Percentiles rank a stretch among this genome's conserved stretches.
Conservation (phyloP, 2,329 filamentous ascomycete species). For the Cordyceps militaris region DNA sequence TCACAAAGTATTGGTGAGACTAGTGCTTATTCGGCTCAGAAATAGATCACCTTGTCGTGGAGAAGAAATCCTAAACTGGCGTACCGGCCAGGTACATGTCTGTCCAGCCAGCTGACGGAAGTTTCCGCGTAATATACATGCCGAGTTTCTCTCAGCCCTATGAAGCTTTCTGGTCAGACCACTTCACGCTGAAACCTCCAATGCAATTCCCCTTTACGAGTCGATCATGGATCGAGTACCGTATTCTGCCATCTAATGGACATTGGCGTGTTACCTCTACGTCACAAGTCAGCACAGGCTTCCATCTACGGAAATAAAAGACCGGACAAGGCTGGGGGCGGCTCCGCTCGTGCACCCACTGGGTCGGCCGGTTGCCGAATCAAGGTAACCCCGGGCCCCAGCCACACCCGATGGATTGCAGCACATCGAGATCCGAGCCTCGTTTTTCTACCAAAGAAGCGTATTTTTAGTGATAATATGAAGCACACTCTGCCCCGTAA, state of each 20-base stretch:
- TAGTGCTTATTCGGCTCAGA: constrained; percentile 5
- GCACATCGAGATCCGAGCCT: constrained; percentile 1
- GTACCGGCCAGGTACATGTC: background rate
- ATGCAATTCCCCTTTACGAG: no score
- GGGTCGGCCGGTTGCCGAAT: background rate
- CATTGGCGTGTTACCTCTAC: background rate
- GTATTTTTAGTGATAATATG: background rate
- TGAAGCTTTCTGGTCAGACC: background rate
- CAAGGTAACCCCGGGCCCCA: background rate
- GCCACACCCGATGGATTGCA: background rate
- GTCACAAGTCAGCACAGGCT: background rate
- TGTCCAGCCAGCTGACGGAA: background rate
- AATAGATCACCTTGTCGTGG: background rate
- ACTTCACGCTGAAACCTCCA: no score
- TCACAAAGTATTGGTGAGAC: background rate
- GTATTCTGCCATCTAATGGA: no score
- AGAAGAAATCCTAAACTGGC: background rate
- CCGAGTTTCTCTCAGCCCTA: background rate
- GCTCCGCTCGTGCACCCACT: background rate
- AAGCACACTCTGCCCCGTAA: background rate
- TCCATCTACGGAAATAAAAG: constrained; percentile 3
- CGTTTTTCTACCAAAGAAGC: background rate
- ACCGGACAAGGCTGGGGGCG: background rate
- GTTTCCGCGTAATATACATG: background rate
- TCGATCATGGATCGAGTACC: no score